phyloP scores from a whole-genome alignment of 2,329 filamentous ascomycete genomes.

The Arthrobotrys megalospora region DNA sequence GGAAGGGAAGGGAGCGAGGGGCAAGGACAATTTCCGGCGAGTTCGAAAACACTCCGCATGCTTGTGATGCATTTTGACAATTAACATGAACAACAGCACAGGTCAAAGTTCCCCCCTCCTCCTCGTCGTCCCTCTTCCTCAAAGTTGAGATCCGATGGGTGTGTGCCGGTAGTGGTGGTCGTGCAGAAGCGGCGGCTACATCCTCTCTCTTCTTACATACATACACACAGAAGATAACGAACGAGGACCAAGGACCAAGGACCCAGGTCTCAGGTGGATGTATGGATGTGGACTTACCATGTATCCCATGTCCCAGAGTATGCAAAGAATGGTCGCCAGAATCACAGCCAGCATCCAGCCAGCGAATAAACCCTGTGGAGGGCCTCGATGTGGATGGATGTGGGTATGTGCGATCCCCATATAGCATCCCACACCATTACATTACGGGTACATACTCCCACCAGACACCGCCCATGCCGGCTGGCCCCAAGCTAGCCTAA shows the following conservation, averaged over 20 bases:
- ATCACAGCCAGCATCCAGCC: slow-evolving; percentile 40
- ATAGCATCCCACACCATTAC: slow-evolving; percentile 51
- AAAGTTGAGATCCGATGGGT: neutral
- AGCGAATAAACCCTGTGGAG: slow-evolving; percentile 39
- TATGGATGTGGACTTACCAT: neutral
- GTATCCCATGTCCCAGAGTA: slow-evolving; percentile 16
- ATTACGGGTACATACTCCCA: slow-evolving; percentile 57
- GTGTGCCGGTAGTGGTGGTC: slow-evolving; percentile 10
- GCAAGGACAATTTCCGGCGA: slow-evolving; percentile 61
- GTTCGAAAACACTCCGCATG: slow-evolving; percentile 60
- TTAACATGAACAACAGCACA: slow-evolving; percentile 5
- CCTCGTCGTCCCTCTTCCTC: neutral
- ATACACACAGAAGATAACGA: slow-evolving; percentile 32
- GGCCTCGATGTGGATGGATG: slow-evolving; percentile 31
- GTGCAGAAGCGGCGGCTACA: slow-evolving; percentile 58
- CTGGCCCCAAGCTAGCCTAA: neutral
- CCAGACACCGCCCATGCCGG: slow-evolving; percentile 20
- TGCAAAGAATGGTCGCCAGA: slow-evolving; percentile 56
- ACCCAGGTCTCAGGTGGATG: slow-evolving; percentile 20
- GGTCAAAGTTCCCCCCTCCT: slow-evolving; percentile 5
- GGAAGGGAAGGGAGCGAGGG: slow-evolving; percentile 47
- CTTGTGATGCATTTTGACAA: slow-evolving; percentile 60
- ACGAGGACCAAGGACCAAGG: neutral
- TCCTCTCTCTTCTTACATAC: neutral
- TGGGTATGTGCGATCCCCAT: slow-evolving; percentile 52